phyloP scores from a whole-genome alignment of 257 asterid species.

The Lithospermum erythrorhizon region DNA sequence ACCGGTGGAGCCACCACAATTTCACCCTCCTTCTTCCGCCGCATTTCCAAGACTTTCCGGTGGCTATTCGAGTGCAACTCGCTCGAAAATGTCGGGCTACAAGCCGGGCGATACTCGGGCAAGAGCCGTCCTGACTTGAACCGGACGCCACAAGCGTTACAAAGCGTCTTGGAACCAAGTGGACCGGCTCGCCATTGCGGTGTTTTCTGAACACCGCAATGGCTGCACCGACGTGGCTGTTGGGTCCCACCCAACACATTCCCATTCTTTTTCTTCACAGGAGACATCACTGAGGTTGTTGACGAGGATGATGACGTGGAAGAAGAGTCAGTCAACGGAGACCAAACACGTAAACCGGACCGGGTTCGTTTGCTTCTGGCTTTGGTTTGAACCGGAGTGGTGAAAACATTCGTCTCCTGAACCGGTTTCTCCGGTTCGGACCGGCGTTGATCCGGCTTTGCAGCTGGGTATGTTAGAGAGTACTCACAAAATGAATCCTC shows the following conservation, averaged over 20 bases:
- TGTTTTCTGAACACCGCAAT: conserved; percentile 86
- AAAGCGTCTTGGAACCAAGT: conserved; percentile 78
- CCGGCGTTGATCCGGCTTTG: conserved; percentile 7
- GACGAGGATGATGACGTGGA: conserved; percentile 50
- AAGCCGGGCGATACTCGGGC: conserved; percentile 93
- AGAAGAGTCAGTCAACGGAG: conserved; percentile 38
- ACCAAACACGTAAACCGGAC: conserved; percentile 51
- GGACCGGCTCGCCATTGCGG: conserved; percentile 99
- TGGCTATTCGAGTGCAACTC: conserved; percentile 79
- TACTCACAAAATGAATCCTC: conserved; percentile 63
- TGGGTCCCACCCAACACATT: conserved; percentile 15
- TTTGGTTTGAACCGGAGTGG: conserved; percentile 60
- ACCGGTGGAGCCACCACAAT: conserved; percentile 33
- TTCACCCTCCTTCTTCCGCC: conserved; percentile 51
- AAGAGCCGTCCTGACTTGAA: conserved; percentile 81
- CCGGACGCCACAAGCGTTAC: conserved; percentile 93
- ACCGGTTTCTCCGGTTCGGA: conserved; percentile 13
- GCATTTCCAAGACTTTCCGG: conserved; percentile 89
- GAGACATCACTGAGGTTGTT: conserved; percentile 43
- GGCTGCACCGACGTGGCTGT: conserved; percentile 72
- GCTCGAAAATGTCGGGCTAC: conserved; percentile 77
- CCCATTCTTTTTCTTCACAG: conserved; percentile 20
- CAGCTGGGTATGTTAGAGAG: conserved; percentile 25
- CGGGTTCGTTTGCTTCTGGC: conserved; percentile 74
- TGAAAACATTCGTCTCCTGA: conserved; percentile 6